Evolutionary conservation across 441 rosid species (phyloP).

Genomic region (Arabidopsis hybrid): DNA sequence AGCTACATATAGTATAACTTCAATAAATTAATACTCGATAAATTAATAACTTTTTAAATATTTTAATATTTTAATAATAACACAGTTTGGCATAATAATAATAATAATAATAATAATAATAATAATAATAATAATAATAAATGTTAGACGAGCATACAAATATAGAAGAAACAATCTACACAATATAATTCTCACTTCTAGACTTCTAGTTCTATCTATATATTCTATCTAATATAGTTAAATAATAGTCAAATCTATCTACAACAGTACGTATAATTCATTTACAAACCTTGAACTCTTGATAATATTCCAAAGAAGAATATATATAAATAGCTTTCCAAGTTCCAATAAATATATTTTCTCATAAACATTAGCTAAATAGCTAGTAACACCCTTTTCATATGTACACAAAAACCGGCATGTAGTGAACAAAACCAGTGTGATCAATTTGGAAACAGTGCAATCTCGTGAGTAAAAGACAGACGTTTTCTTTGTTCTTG

Average conservation of each 20-base stretch:
- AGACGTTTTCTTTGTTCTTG: not conserved
- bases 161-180: not conserved
- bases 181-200: not conserved
- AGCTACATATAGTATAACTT: too few species aligned
- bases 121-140: too few species aligned
- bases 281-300: not conserved
- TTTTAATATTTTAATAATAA: too few species aligned
- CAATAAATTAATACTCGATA: too few species aligned
- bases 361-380: not conserved
- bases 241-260: not conserved
- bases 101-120: too few species aligned
- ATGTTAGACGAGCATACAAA: not conserved
- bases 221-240: not conserved
- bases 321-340: not conserved
- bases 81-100: too few species aligned
- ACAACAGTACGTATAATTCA: not conserved
- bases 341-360: not conserved
- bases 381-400: not conserved
- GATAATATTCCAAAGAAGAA: not conserved
- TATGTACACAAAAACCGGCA: not conserved
- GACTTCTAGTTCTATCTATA: not conserved
- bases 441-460: not conserved
- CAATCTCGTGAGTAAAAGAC: constrained; percentile 31
- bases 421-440: not conserved
- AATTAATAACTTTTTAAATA: too few species aligned